A percentile compares a stretch with the other conserved stretches of the same genome.
Conservation (phyloP, 352 stramenopile species). For the Globisporangium alternatum region DNA sequence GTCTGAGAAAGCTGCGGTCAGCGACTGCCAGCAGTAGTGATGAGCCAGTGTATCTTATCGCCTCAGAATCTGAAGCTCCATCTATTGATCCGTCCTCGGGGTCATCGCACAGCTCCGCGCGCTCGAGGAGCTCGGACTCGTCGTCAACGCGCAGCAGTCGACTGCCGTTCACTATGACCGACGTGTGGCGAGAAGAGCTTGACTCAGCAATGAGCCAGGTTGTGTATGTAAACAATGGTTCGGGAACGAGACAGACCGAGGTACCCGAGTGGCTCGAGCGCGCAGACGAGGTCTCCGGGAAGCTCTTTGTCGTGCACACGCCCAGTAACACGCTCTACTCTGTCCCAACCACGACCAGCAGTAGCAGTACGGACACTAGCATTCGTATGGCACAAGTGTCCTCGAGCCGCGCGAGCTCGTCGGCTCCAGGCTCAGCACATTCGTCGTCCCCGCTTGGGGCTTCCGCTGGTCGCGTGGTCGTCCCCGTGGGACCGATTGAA, state of each 20-base stretch:
- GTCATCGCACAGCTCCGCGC: not conserved
- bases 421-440: not conserved
- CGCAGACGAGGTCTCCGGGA: slow-evolving; percentile 11
- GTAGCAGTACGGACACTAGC: not conserved
- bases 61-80: not conserved
- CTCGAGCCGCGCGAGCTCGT: not conserved
- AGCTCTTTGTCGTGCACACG: slow-evolving; percentile 19
- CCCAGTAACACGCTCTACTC: slow-evolving; percentile 16
- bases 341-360: not conserved
- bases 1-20: not conserved
- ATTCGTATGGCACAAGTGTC: not conserved
- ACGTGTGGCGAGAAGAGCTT: slow-evolving; percentile 16
- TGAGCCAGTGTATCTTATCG: not conserved
- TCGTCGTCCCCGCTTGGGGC: not conserved
- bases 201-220: not conserved
- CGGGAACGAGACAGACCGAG: slow-evolving; percentile 8
- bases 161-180: slow-evolving; percentile 6
- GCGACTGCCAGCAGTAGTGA: not conserved
- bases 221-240: slow-evolving; percentile 15
- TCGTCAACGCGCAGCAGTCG: not conserved
- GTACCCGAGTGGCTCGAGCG: slow-evolving; percentile 19
- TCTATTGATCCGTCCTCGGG: not conserved
- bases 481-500: slow-evolving; percentile 26
- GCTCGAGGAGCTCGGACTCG: not conserved
- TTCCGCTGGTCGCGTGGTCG: slow-evolving; percentile 4